phyloP scores from a whole-genome alignment of 306 rosid species.

The Trichosanthes cucumerina region DNA sequence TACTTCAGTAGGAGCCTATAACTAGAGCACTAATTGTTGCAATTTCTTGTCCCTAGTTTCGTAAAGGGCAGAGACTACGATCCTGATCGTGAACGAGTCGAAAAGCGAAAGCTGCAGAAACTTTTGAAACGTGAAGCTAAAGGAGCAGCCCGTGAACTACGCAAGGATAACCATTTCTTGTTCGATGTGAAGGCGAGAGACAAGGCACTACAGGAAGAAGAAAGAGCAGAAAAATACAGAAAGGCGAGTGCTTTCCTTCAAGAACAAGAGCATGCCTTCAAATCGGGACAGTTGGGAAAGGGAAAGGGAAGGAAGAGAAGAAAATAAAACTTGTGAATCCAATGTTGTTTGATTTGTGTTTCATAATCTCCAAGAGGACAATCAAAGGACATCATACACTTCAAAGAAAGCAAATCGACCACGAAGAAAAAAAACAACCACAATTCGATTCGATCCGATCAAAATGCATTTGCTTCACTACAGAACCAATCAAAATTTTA shows the following conservation, averaged over 20 bases:
- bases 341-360: not conserved
- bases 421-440: not conserved
- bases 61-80: constrained; percentile 87
- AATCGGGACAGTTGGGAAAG: constrained; percentile 83
- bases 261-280: constrained; percentile 77
- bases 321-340: constrained; percentile 21
- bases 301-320: constrained; percentile 85
- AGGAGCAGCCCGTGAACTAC: constrained; percentile 77
- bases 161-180: constrained; percentile 71
- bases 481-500: not conserved
- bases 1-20: not conserved
- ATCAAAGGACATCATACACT: not conserved
- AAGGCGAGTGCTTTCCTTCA: constrained; percentile 70
- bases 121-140: constrained; percentile 54
- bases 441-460: not conserved
- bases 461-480: not conserved
- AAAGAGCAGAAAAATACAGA: constrained; percentile 55
- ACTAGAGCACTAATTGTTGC: constrained; percentile 10
- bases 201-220: constrained; percentile 43
- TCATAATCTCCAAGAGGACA: not conserved
- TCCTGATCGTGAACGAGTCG: constrained; percentile 62
- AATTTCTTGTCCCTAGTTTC: constrained; percentile 29
- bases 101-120: constrained; percentile 55
- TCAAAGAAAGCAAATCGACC: not conserved
- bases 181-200: constrained; percentile 60